These are phyloP conservation scores for Grosmannia clavigera DNA, from an alignment of 2,329 filamentous ascomycete genomes.

Conservation along the genomic window DNA sequence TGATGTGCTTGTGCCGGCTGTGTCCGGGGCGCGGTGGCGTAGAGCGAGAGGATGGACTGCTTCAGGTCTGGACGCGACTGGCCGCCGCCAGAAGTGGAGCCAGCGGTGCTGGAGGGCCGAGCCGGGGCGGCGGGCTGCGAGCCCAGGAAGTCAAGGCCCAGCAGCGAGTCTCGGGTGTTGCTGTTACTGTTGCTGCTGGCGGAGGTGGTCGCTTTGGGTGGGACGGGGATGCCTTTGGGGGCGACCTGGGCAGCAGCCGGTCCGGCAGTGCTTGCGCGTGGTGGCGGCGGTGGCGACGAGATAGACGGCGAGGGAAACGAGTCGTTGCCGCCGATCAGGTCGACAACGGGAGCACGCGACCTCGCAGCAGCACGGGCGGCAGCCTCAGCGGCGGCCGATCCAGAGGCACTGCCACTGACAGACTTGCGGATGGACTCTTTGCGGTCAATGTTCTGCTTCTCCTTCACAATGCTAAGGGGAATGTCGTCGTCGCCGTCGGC, in stretches of 20 bases:
- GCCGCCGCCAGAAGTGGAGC: slow-evolving; percentile 38
- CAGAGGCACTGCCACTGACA: slow-evolving; percentile 30
- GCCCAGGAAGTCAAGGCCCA: slow-evolving; percentile 89
- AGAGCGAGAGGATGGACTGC: slow-evolving; percentile 91
- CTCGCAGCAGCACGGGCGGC: slow-evolving; percentile 2
- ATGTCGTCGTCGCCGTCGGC: slow-evolving; percentile 78
- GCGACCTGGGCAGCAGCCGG: slow-evolving; percentile 46
- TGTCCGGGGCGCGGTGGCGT: slow-evolving; percentile 73
- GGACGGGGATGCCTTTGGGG: slow-evolving; percentile 50
- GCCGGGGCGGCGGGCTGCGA: slow-evolving; percentile 56
- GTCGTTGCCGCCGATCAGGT: slow-evolving; percentile 60
- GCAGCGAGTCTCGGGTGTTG: slow-evolving; percentile 72
- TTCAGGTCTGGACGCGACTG: slow-evolving; percentile 87
- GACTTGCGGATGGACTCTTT: slow-evolving; percentile 50
- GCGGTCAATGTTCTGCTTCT: slow-evolving; percentile 51
- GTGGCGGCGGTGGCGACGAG: slow-evolving; percentile 26
- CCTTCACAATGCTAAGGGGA: slow-evolving; percentile 48
- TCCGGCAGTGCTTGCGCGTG: slow-evolving; percentile 65
- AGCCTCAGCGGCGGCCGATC: slow-evolving; percentile 13
- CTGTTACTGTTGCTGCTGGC: slow-evolving; percentile 46
- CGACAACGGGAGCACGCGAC: slow-evolving; percentile 20
- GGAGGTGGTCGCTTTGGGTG: slow-evolving; percentile 41
- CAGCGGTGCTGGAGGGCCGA: slow-evolving; percentile 70
- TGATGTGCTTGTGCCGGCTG: slow-evolving; percentile 40
- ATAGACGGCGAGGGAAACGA: slow-evolving; percentile 37